Percentiles rank a stretch among this genome's conserved stretches.
phyloP scores from a whole-genome alignment of 2,329 filamentous ascomycete species.

The Arthrinium puccinioides region DNA sequence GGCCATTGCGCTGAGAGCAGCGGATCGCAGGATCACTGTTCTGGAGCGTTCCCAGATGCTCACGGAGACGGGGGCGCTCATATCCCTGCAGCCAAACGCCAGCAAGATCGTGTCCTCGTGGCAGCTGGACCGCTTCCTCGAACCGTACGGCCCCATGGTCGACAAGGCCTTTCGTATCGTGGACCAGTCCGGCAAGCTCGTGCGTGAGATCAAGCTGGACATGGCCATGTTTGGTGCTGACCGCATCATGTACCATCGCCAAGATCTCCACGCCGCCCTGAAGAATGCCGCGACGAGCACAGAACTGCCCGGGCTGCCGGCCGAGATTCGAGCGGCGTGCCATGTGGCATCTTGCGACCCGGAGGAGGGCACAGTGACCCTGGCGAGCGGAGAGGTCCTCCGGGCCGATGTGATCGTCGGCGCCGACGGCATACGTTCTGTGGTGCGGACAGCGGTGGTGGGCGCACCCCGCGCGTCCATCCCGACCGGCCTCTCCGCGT shows the following conservation, averaged over 20 bases:
- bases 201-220: slow-evolving; percentile 22
- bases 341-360: slow-evolving; percentile 30
- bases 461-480: slow-evolving; percentile 11
- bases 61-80: slow-evolving; percentile 31
- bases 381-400: slow-evolving; percentile 22
- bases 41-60: slow-evolving; percentile 17
- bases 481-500: slow-evolving; percentile 29
- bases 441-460: slow-evolving; percentile 9
- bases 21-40: slow-evolving; percentile 14
- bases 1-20: slow-evolving; percentile 28
- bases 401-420: slow-evolving; percentile 26
- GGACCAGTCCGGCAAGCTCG: slow-evolving; percentile 11
- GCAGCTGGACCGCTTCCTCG: slow-evolving; percentile 19
- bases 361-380: slow-evolving; percentile 22
- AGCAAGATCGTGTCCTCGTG: slow-evolving; percentile 24
- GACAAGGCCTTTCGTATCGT: slow-evolving; percentile 28
- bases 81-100: slow-evolving; percentile 34
- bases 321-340: slow-evolving; percentile 16
- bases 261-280: slow-evolving; percentile 29
- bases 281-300: slow-evolving; percentile 3
- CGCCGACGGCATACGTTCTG: slow-evolving; percentile 26
- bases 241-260: slow-evolving; percentile 31
- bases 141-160: slow-evolving; percentile 21
- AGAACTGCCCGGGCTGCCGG: slow-evolving; percentile 15
- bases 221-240: slow-evolving; percentile 27